Base-by-base conservation (phyloP, 73 alveolate genomes). In the Paramecium primaurelia region DNA sequence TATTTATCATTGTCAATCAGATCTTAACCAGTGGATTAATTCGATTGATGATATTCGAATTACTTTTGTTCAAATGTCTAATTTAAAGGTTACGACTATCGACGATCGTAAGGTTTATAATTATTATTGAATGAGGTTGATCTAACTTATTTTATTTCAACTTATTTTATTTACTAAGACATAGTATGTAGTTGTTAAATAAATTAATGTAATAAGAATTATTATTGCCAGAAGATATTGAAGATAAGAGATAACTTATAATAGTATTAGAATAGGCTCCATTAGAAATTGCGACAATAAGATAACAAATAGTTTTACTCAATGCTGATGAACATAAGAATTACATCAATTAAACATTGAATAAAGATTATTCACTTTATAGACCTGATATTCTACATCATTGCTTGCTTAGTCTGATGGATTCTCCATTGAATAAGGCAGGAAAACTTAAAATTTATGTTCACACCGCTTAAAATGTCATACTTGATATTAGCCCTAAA, bases 381-480 rank as follows among this genome's bases (percentile, higher is more conserved):
- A 88, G 99, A 59, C 99, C 99, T 9, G 99, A 98, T 93, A 96
- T 98, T 58, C 54, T 96, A 25, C 99, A 98, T 93, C 98, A 98
- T 93, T 97, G 99, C 88, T 85, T 98, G 37, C 95, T 98, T 69
- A 93, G 98, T 90, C 92, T 97, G 44, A 92, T 96, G 68, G 99
- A 98, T 80, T 94, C 98, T 30, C 99, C 99, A 2, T 89, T 98
- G 45, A 97, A 98, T 88, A 97, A 97, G 94, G 97, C 99, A 11
- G 99, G 99, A 0, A 86, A 59, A 86, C 85, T 98, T 6, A 96
- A 97, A 93, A 97, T 98, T 5, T 96, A 91, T 88, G 96, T 98
- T 45, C 94, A 96, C 86, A 98, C 99, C 7, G 93, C 92, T 69
- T 95, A 95, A 38, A 97, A 97, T 80, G 99, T 97, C 20, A 71